phyloP scores from a whole-genome alignment of 192 early-diverging fungal genomes.

The Diversispora eburnea region DNA sequence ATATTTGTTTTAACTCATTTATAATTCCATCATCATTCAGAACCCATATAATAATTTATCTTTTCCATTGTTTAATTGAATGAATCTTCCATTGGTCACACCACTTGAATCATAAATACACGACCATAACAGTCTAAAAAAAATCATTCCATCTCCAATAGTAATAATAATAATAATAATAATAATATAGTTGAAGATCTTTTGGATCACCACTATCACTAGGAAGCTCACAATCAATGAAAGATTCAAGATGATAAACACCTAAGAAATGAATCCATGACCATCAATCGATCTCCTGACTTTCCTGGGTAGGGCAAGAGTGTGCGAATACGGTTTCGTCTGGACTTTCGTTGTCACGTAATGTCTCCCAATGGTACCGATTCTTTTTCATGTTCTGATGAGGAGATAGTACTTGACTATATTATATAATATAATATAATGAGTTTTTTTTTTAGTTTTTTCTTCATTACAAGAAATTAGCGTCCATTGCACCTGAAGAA shows the following conservation, averaged over 20 bases:
- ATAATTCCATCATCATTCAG: not conserved
- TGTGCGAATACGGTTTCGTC: conserved; percentile 4
- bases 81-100: not conserved
- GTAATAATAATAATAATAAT: conserved; percentile 8
- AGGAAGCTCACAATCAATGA: not conserved
- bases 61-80: not conserved
- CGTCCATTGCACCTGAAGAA: too few species aligned
- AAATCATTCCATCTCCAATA: conserved; percentile 18
- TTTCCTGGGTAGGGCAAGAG: not conserved
- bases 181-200: conserved; percentile 20
- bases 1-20: not conserved
- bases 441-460: too few species aligned
- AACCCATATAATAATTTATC: not conserved
- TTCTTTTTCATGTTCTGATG: too few species aligned
- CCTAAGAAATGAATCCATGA: not conserved
- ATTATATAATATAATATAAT: too few species aligned
- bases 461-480: too few species aligned
- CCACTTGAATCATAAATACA: not conserved
- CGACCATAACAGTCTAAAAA: conserved; percentile 24
- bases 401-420: too few species aligned
- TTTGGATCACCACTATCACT: conserved; percentile 1
- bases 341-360: not conserved
- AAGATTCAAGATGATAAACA: not conserved
- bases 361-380: too few species aligned
- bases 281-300: not conserved